Conservation (phyloP, 163 green algal species). For the Volvox carteri region DNA sequence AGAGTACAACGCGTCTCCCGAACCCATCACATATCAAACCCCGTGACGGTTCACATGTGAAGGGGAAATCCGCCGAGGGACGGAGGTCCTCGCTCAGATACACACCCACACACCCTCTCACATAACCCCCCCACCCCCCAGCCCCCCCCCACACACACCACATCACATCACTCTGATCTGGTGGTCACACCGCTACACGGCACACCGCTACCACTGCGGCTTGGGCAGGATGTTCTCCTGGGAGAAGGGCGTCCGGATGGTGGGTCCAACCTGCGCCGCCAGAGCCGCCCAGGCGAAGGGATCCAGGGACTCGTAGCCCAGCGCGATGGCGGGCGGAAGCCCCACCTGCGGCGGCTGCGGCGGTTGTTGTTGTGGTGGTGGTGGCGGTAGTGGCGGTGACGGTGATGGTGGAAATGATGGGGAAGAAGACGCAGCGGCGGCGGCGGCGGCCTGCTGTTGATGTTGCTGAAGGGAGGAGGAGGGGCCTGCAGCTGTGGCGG, state of each 20-base stretch:
- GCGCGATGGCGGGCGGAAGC: slow-evolving; percentile 33
- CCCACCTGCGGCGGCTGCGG: slow-evolving; percentile 8
- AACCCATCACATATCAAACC: too few relatives aligned
- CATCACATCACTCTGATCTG: too few relatives aligned
- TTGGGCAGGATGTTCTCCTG: slow-evolving; percentile 53
- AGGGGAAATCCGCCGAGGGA: too few relatives aligned
- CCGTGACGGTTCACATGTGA: too few relatives aligned
- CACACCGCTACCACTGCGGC: slow-evolving; percentile 31
- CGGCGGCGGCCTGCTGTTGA: slow-evolving; percentile 5
- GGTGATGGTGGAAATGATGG: too few relatives aligned
- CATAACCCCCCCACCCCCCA: not conserved
- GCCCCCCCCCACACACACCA: too few relatives aligned
- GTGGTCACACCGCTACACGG: too few relatives aligned
- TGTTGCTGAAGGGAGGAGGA: not conserved
- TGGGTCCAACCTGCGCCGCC: slow-evolving; percentile 16
- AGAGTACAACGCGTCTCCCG: too few relatives aligned
- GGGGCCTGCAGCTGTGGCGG: not conserved
- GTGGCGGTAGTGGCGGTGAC: not conserved
- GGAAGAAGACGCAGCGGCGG: not conserved
- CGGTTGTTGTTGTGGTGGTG: not conserved
- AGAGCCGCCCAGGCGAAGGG: slow-evolving; percentile 42
- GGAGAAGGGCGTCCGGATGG: slow-evolving; percentile 43
- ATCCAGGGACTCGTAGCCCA: slow-evolving; percentile 48
- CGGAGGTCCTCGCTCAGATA: too few relatives aligned
- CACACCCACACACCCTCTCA: too few relatives aligned